phyloP scores from a whole-genome alignment of 2,329 filamentous ascomycete species.

The Corinectria fuckeliana region DNA sequence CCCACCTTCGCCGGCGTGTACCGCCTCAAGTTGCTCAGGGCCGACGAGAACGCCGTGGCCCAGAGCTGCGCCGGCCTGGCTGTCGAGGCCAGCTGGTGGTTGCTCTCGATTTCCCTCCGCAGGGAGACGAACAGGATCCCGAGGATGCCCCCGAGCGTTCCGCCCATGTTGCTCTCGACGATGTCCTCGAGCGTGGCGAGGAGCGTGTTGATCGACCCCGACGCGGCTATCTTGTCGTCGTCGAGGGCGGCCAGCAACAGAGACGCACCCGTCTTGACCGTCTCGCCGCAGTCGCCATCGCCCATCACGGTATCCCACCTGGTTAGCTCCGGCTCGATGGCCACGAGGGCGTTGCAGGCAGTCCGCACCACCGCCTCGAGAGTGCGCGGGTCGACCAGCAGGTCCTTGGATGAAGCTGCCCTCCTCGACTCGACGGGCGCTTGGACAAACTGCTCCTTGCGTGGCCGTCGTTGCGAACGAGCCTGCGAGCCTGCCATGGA shows the following conservation, averaged over 20 bases:
- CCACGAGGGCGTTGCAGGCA: constrained; percentile 60
- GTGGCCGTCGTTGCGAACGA: constrained; percentile 38
- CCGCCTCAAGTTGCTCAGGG: constrained; percentile 54
- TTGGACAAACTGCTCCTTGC: constrained; percentile 52
- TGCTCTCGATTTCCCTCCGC: constrained; percentile 49
- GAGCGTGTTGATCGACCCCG: constrained; percentile 55
- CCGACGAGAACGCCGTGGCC: constrained; percentile 50
- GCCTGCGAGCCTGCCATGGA: constrained; percentile 56
- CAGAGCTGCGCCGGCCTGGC: constrained; percentile 50
- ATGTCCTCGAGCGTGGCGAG: constrained; percentile 60
- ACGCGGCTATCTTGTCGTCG: constrained; percentile 43
- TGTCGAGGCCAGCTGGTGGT: constrained; percentile 39
- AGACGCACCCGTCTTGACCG: constrained; percentile 60
- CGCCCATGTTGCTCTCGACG: constrained; percentile 62
- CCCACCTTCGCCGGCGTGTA: constrained; percentile 63
- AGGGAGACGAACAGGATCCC: constrained; percentile 62
- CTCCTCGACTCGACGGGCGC: constrained; percentile 44
- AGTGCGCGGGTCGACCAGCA: constrained; percentile 56
- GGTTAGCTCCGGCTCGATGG: constrained; percentile 67
- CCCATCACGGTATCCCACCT: constrained; percentile 55
- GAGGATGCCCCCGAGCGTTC: constrained; percentile 58
- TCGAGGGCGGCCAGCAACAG: constrained; percentile 55
- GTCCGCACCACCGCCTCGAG: constrained; percentile 62
- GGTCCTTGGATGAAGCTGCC: constrained; percentile 47
- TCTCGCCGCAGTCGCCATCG: constrained; percentile 55